phyloP scores from a whole-genome alignment of 495 filamentous ascomycete genomes.

The Penicillium coffeae region DNA sequence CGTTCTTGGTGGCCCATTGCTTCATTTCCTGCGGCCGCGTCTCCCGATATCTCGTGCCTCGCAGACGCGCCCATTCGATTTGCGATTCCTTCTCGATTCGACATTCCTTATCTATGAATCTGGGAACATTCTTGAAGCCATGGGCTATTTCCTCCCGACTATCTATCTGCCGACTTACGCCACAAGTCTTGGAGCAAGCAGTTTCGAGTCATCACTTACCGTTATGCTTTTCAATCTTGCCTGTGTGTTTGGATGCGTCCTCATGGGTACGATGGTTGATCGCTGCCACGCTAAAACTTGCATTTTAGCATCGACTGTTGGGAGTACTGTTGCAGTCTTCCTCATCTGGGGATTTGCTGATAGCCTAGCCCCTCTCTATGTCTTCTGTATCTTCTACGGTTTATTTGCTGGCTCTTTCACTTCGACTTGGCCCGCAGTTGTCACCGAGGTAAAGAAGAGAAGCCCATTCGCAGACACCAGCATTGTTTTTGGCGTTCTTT shows the following conservation, averaged over 20 bases:
- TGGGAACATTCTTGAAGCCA: slow-evolving; percentile 51
- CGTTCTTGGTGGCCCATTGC: slow-evolving; percentile 46
- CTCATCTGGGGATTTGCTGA: slow-evolving; percentile 62
- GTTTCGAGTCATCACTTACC: slow-evolving; percentile 35
- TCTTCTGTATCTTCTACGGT: slow-evolving; percentile 61
- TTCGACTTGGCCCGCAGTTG: slow-evolving; percentile 55
- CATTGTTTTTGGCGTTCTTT: slow-evolving; percentile 55
- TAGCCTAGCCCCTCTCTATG: slow-evolving; percentile 47
- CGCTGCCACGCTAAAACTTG: slow-evolving; percentile 52
- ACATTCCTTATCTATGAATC: slow-evolving; percentile 51
- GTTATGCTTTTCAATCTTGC: slow-evolving; percentile 51
- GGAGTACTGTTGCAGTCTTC: slow-evolving; percentile 53
- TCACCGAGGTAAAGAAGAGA: slow-evolving; percentile 42
- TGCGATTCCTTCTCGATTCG: slow-evolving; percentile 41
- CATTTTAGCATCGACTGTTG: slow-evolving; percentile 51
- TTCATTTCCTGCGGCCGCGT: slow-evolving; percentile 48
- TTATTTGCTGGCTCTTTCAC: slow-evolving; percentile 58
- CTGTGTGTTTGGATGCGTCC: slow-evolving; percentile 50
- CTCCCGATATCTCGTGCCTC: slow-evolving; percentile 37
- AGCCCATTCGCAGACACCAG: slow-evolving; percentile 38
- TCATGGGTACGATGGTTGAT: slow-evolving; percentile 56
- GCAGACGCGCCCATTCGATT: slow-evolving; percentile 17
- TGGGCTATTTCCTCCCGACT: slow-evolving; percentile 59
- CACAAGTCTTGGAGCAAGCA: slow-evolving; percentile 34
- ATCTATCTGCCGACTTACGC: slow-evolving; percentile 61